Base-by-base conservation (phyloP, 164 flowering plant species). In the Annona squamosa region DNA sequence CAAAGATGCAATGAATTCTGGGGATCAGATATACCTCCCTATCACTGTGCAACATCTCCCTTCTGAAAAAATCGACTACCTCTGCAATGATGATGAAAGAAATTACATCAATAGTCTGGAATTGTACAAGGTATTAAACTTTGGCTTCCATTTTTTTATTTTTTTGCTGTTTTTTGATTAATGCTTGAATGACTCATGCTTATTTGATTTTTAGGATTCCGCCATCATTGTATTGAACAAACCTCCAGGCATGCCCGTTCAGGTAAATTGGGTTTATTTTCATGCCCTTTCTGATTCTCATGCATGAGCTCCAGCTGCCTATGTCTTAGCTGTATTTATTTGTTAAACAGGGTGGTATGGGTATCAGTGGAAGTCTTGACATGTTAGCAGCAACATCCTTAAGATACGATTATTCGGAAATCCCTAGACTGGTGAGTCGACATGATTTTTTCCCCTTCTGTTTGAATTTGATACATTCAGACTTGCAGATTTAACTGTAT, bases 201-300 rank as follows among this genome's bases (percentile, higher is more conserved):
- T 75, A 26, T 18, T 74, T 72, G 57, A 48, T 26, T 6, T 72
- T 64, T 73, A 95, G 99, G 99, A 93, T 85, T 76, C 92, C 52
- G 91, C 93, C 9, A 91, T 95, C 73, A 79, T 95, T 75, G 94
- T 84, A 65, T 48, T 95, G 75, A 95, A 95, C 74, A 95, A 95
- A 74, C 99, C 99, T 74, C 90, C 86, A 6, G 97, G 98, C 72
- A 80, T 95, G 87, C 92, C 99, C 62, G 99, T 95, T 77, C 99
- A 95, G 89, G 99, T 94, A 72, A 74, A 65, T 63, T 66, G 52
- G 45, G 71, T 12, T 62, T 67, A 1, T 56, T 59, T 3, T 65
- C 48, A 64, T 26, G 2, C 41, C 19, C 18, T 16, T n/a, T 74
- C 67, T 64, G 45, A 18, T 69, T 48, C 63, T 68, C 56, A 19